Conservation (phyloP, 1,139 yeast genomes). For the Candida pseudoviswanathii region DNA sequence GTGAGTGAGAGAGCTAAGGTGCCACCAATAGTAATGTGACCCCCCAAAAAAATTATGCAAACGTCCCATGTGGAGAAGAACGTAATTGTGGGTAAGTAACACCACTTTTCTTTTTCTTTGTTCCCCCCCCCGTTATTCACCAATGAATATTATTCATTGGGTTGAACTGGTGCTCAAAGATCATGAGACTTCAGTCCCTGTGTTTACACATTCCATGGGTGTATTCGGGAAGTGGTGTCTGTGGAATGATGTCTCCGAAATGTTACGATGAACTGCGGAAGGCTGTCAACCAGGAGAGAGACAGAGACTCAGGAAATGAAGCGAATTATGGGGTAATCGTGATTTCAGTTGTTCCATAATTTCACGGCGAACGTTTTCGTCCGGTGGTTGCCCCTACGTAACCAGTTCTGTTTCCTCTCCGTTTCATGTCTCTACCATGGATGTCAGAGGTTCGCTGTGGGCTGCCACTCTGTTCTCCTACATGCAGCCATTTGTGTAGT, state of each 20-base stretch:
- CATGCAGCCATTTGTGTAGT: too few relatives aligned
- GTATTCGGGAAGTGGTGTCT: not conserved
- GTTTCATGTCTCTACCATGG: too few relatives aligned
- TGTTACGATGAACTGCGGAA: too few relatives aligned
- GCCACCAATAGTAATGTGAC: not conserved
- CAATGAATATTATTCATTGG: not conserved
- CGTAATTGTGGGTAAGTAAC: not conserved
- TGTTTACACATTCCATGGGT: not conserved
- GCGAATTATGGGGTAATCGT: not conserved
- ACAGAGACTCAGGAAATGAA: too few relatives aligned
- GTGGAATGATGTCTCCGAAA: not conserved
- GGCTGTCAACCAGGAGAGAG: too few relatives aligned
- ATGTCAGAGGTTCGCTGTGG: too few relatives aligned
- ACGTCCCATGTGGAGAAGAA: not conserved
- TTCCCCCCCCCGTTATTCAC: not conserved
- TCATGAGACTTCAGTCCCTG: not conserved
- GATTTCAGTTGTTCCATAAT: not conserved
- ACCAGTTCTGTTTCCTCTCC: too few relatives aligned
- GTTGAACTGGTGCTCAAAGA: not conserved
- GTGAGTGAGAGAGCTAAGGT: not conserved
- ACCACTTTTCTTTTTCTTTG: not conserved
- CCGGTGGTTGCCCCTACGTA: not conserved
- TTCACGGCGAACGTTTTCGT: not conserved
- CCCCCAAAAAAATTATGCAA: too few relatives aligned
- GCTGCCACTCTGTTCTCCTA: too few relatives aligned